Evolutionary conservation across 495 filamentous ascomycete species (phyloP), one percentile per base, ranked within the genome.

Genomic region (Penicillium verhagenii): DNA sequence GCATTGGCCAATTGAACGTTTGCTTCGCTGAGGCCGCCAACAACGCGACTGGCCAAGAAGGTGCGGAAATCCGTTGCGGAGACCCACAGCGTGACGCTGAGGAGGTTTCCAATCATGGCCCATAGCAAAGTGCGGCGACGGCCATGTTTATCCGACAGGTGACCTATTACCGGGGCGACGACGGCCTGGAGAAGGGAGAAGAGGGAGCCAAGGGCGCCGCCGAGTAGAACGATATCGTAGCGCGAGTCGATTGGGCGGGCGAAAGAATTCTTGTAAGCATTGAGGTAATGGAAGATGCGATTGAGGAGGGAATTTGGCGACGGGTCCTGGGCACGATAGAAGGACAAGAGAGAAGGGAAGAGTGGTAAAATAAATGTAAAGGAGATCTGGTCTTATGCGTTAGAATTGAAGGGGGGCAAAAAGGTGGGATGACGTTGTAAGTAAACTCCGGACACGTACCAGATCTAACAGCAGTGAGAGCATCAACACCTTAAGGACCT

Each of bases 281-380:
- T 97, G 26, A 99, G 82, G 64, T 87, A 91, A 56, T 78, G 73
- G 57, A 97, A 84, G 52, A 97, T 84, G 49, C 79, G 82, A 53
- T 87, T 85, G 26, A 99, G 84, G 37, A 95, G 68, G 1, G 91
- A 81, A 40, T 74, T 73, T 33, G 72, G 66, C 4, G 79, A 75
- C 47, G 80, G 80, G 51, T 83, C 76, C 50, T 78, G 64, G 56
- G 86, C 82, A 68, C 91, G 88, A 77, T 99, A 99, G 81, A 97
- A 97, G 64, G 92, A 84, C 68, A 98, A 85, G 16, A 98, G 86
- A 18, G 89, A 90, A 4, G 94, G 94, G 68, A 96, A 98, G 39
- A 98, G 85, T 1, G 94, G 94, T 5, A 98, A 87, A 73, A 97
- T 97, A 72, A 97, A 94, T n/a, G 95, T 97, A 69, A 92, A 92